A percentile compares a stretch with the other conserved stretches of the same genome.
These are phyloP conservation scores for Tulasnella sp. DNA, from an alignment of 768 basidiomycete genomes.

Conservation along the genomic window DNA sequence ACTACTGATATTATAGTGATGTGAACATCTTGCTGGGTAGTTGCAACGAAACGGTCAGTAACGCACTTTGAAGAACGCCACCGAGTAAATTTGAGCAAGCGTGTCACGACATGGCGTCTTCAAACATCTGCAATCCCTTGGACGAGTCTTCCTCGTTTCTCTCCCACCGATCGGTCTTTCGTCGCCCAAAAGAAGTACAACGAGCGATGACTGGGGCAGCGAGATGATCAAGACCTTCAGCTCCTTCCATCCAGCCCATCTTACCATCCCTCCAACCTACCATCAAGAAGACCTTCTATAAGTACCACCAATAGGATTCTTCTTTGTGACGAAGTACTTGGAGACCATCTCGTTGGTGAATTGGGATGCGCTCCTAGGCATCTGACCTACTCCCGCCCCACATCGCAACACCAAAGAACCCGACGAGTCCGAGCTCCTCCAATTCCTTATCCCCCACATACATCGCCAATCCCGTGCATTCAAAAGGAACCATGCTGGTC, in stretches of 20 bases:
- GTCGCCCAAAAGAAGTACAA: constrained; percentile 69
- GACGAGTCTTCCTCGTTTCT: not conserved
- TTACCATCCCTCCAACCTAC: not conserved
- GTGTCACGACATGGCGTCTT: no score
- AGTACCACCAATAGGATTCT: constrained; percentile 9
- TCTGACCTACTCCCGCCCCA: not conserved
- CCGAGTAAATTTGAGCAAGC: no score
- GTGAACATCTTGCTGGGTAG: no score
- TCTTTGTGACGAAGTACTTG: not conserved
- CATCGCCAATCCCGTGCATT: not conserved
- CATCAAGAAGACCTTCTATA: not conserved
- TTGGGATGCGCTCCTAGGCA: constrained; percentile 3
- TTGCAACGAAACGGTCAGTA: no score
- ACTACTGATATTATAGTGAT: no score
- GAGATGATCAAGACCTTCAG: constrained; percentile 54
- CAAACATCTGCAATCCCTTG: not conserved
- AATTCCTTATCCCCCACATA: not conserved
- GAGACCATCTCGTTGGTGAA: not conserved
- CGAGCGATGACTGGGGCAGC: constrained; percentile 91
- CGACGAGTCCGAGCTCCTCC: constrained; percentile 17
- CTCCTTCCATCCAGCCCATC: not conserved
- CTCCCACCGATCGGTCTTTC: constrained; percentile 60
- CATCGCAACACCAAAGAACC: not conserved
- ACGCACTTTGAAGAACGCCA: no score
- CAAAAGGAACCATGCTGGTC: constrained; percentile 44